A percentile compares a stretch with the other conserved stretches of the same genome.
These are phyloP conservation scores for Silene vulgaris DNA, from an alignment of 179 eudicot species.

Conservation along the genomic window DNA sequence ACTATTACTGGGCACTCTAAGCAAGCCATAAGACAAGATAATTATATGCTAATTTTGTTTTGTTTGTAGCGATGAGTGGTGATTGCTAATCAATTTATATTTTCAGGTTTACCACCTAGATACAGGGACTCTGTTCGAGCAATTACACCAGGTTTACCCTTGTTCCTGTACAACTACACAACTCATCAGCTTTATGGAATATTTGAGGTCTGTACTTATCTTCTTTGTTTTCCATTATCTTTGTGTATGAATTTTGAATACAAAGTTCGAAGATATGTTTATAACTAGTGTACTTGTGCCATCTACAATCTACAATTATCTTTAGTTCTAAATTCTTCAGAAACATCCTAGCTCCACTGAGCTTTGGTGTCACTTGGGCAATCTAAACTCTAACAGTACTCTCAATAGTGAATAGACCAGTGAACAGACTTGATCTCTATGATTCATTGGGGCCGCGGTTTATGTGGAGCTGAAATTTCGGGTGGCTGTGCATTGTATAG, in stretches of 20 bases:
- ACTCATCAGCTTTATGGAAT: conserved; percentile 95
- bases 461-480: not conserved
- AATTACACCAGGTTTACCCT: conserved; percentile 89
- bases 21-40: not conserved
- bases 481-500: not conserved
- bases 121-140: conserved; percentile 94
- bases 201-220: conserved; percentile 66
- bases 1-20: not conserved
- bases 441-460: not conserved
- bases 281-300: not conserved
- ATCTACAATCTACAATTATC: not conserved
- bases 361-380: not conserved
- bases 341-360: not conserved
- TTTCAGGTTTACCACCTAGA: conserved; percentile 87
- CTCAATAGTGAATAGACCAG: not conserved
- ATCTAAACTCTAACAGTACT: not conserved
- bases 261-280: not conserved
- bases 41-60: not conserved
- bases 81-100: conserved; percentile 6
- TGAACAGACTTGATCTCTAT: not conserved
- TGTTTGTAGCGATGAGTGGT: conserved; percentile 3
- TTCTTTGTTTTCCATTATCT: conserved; percentile 5
- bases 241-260: not conserved
- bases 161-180: conserved; percentile 91
- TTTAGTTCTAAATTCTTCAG: not conserved